These are phyloP conservation scores for Perilla frutescens DNA, from an alignment of 257 asterid species.

Conservation along the genomic window DNA sequence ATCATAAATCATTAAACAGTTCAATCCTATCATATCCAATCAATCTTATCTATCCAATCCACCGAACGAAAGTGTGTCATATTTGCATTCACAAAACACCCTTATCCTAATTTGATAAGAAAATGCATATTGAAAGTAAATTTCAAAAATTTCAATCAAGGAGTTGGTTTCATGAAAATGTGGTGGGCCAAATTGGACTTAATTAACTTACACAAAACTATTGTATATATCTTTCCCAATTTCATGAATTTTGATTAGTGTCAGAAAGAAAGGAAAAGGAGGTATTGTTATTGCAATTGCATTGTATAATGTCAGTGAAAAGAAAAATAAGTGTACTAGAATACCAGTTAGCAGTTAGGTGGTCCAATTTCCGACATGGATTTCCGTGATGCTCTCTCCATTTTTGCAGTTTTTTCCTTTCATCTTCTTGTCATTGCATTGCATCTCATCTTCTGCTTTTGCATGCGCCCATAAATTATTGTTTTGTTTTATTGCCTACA, in stretches of 20 bases:
- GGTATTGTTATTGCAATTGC: no score
- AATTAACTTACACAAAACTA: background rate
- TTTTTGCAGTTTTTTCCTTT: background rate
- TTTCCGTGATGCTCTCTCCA: background rate
- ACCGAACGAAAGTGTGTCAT: no score
- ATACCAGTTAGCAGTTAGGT: background rate
- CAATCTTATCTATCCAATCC: no score
- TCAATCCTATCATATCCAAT: no score
- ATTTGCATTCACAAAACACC: no score
- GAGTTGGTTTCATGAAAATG: background rate
- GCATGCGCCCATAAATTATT: background rate
- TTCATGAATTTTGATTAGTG: constrained; percentile 20
- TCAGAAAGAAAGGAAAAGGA: constrained; percentile 3
- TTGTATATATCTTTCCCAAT: background rate
- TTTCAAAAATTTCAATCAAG: no score
- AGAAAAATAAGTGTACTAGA: constrained; percentile 1
- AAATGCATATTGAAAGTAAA: background rate
- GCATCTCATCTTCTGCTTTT: background rate
- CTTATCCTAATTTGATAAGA: no score
- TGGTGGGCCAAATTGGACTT: constrained; percentile 23
- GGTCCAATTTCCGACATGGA: constrained; percentile 32
- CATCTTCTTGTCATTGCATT: background rate
- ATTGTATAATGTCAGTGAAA: constrained; percentile 11
- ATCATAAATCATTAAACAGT: no score
- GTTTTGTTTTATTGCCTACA: background rate